phyloP scores from a whole-genome alignment of 345 rosid genomes.

The Pistacia atlantica region DNA sequence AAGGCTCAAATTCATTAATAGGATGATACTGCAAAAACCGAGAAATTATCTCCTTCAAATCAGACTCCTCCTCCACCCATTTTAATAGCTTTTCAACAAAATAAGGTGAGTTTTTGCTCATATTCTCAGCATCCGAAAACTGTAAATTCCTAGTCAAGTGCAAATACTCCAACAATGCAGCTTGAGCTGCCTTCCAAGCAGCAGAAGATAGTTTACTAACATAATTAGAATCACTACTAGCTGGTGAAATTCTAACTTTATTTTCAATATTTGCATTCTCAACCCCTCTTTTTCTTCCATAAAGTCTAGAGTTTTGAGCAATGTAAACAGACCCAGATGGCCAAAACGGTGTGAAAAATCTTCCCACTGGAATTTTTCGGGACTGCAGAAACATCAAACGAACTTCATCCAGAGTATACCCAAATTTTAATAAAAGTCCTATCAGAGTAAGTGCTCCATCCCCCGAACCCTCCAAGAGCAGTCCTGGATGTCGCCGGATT shows the following conservation, averaged over 20 bases:
- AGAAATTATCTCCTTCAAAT: slow-evolving; percentile 35
- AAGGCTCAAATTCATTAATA: slow-evolving; percentile 87
- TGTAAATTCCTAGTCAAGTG: slow-evolving; percentile 55
- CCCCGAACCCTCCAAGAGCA: slow-evolving; percentile 63
- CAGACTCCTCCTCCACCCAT: slow-evolving; percentile 35
- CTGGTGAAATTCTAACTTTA: no score
- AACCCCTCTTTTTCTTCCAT: no score
- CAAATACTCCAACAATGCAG: no score
- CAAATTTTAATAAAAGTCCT: slow-evolving; percentile 60
- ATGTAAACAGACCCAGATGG: no score
- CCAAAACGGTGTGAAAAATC: slow-evolving; percentile 30
- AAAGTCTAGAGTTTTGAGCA: no score
- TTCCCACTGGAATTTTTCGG: slow-evolving; percentile 45
- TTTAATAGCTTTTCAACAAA: slow-evolving; percentile 44
- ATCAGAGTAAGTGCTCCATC: slow-evolving; percentile 38
- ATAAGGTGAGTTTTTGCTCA: slow-evolving; percentile 65
- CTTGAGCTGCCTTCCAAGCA: no score
- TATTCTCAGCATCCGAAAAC: slow-evolving; percentile 65
- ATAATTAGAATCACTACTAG: no score
- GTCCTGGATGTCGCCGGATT: slow-evolving; percentile 52
- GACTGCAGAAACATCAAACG: slow-evolving; percentile 50
- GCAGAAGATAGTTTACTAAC: no score
- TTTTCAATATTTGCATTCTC: no score
- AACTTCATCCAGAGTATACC: slow-evolving; percentile 46
- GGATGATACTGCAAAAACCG: slow-evolving; percentile 72